Percentiles rank a stretch among this genome's conserved stretches.
Evolutionary conservation across 2,329 filamentous ascomycete species (phyloP).

Genomic region (Fusarium chlamydosporum): DNA sequence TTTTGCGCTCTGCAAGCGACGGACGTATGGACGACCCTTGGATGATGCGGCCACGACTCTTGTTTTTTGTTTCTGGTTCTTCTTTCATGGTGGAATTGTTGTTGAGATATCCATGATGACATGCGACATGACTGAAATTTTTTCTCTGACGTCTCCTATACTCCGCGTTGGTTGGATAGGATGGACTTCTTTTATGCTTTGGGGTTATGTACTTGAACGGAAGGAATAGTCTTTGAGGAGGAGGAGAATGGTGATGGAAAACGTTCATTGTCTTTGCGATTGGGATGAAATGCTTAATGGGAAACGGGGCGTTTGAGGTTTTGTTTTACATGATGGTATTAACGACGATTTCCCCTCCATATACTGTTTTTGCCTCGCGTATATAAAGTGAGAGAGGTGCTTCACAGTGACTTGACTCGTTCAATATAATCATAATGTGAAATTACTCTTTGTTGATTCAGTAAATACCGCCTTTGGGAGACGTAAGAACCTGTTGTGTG

Average conservation of each 20-base stretch:
- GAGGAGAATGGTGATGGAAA: slow-evolving; percentile 9
- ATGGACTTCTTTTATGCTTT: slow-evolving; percentile 18
- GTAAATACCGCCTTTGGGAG: neutral
- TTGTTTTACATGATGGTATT: slow-evolving; percentile 19
- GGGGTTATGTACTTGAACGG: slow-evolving; percentile 9
- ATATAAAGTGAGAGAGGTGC: neutral
- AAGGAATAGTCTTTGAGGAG: neutral
- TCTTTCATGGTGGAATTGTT: slow-evolving; percentile 37
- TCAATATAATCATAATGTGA: neutral
- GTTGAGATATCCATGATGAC: slow-evolving; percentile 45
- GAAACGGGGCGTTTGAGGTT: slow-evolving; percentile 25
- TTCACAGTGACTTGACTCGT: neutral
- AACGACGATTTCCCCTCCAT: slow-evolving; percentile 23
- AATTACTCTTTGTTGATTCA: neutral
- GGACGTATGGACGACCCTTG: slow-evolving; percentile 35
- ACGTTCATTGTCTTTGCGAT: slow-evolving; percentile 18
- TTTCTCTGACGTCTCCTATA: slow-evolving; percentile 24
- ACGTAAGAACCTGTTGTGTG: neutral
- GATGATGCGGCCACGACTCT: slow-evolving; percentile 41
- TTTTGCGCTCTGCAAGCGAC: slow-evolving; percentile 24
- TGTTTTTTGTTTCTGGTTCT: slow-evolving; percentile 38
- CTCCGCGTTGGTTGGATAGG: slow-evolving; percentile 11
- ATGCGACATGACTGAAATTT: slow-evolving; percentile 45
- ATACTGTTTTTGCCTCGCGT: neutral
- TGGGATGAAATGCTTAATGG: slow-evolving; percentile 1